Evolutionary conservation across 164 flowering plant genomes (phyloP), one percentile per base, ranked within the genome.

Genomic region (Piper betle): DNA sequence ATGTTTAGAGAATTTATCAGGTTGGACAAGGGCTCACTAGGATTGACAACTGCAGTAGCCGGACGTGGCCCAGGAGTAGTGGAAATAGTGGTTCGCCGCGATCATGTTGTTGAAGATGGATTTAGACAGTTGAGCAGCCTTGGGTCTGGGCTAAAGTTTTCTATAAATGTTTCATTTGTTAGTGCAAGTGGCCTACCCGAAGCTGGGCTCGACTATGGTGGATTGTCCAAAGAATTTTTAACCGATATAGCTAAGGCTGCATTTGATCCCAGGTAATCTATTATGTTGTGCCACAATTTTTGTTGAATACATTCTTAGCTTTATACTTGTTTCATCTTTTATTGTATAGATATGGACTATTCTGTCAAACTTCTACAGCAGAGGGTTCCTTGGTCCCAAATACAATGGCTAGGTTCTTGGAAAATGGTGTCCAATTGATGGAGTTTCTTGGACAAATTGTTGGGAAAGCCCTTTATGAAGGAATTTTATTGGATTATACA

Each of bases 391-490:
- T 94, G 58, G 78, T 91, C 41, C 99, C 99, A 25, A 91, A 84
- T 75, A 62, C 84, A 53, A 73, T 91, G 62, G 99, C 97, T 68
- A 82, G 81, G 75, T 80, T 74, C 64, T 63, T 74, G 58, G 93
- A 86, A 33, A 88, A 94, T 73, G 95, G 97, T 50, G 69, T 88
- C 52, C 91, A 81, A 73, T 85, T 86, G 97, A 86, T 94, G 74
- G 99, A 94, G 73, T 94, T 94, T 72, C 87, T 94, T 63, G 99
- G 99, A 68, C 85, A 86, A 80, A 74, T 94, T 75, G 99, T 94
- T 77, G 99, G 99, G 13, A 94, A 94, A 81, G 96, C 97, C 57
- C 91, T 94, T n/a, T 94, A 94, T 74, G 99, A 94, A 82, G 99
- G 97, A 69, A 86, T 94, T 55, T 76, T 94, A 40, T 81, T 94